Base-by-base conservation (phyloP, 371 early-diverging fungal genomes). In the Smittium mucronatum region DNA sequence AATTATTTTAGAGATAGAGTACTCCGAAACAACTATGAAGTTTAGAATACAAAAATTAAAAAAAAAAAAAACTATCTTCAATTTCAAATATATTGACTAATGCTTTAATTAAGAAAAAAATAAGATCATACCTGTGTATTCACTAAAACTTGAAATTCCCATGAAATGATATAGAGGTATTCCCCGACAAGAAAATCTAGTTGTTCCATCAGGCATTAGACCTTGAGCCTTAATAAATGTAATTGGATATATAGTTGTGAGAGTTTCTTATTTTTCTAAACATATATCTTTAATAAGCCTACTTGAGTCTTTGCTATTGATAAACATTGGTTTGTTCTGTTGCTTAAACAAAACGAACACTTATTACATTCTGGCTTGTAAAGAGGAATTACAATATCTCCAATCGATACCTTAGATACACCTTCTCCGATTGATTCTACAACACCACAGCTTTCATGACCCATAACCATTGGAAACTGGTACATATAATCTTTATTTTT, bases 381-480 rank as follows among this genome's bases (percentile, higher is more conserved):
- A 29, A 96, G 84, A 28, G 98, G 96, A 70, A 97, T 88, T 69
- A 97, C 98, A 71, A 93, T 93, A 76, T 97, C 98, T 32, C 98
- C 97, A 0, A 84, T 83, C 67, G 81, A 78, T 36, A 96, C 89
- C 29, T 86, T 86, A 34, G 95, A 94, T 17, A 97, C 98, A 67
- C 93, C 95, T 74, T 94, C 94, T 70, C 98, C 98, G 21, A 97
- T 87, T 34, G 93, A 92, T 78, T 97, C 98, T 60, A 97, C 96
- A 71, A 96, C 77, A 77, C 95, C 93, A 64, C 90, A 92, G 70
- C 95, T 95, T 81, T 97, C 97, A 80, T 97, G 97, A 65, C 97
- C 98, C 61, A 96, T 81, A 75, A 97, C 93, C 66, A 83, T 83
- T 2, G 97, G 97, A 83, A 92, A 95, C 8, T 88, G 83, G 63